Evolutionary conservation across 768 basidiomycete genomes (phyloP).

Genomic region (Tephrocybe sp.): DNA sequence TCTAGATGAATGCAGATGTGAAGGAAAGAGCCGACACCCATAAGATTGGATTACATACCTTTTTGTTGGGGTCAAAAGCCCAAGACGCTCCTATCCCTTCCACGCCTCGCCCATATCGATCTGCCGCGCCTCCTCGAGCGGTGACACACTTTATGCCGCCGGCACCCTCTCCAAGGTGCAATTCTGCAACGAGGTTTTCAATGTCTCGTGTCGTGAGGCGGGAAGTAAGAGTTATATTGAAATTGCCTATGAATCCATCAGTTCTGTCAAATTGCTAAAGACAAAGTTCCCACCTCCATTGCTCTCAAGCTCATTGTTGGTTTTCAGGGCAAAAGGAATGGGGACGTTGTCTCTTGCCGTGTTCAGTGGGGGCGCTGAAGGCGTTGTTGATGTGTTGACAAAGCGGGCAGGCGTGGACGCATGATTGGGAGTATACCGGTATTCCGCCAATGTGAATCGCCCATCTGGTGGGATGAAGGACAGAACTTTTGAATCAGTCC

Average conservation of each 20-base stretch:
- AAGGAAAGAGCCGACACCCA: not conserved
- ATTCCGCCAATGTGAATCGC: slow-evolving; percentile 80
- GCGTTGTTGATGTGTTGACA: slow-evolving; percentile 19
- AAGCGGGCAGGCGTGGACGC: slow-evolving; percentile 28
- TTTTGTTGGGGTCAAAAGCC: slow-evolving; percentile 73
- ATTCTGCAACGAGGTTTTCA: slow-evolving; percentile 69
- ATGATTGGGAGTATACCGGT: slow-evolving; percentile 61
- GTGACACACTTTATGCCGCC: slow-evolving; percentile 72
- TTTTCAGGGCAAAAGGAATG: slow-evolving; percentile 51
- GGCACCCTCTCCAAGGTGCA: slow-evolving; percentile 75
- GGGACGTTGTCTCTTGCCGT: slow-evolving; percentile 45
- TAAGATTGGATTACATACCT: slow-evolving; percentile 35
- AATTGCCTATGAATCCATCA: slow-evolving; percentile 41
- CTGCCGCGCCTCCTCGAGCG: slow-evolving; percentile 44
- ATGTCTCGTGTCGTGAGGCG: slow-evolving; percentile 62
- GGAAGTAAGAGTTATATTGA: slow-evolving; percentile 64
- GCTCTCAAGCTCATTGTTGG: slow-evolving; percentile 43
- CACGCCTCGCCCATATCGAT: slow-evolving; percentile 25
- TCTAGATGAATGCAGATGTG: slow-evolving; percentile 37
- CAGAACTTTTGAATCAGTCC: slow-evolving; percentile 71
- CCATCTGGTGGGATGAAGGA: slow-evolving; percentile 97
- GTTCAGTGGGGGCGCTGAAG: slow-evolving; percentile 19
- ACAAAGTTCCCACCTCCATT: slow-evolving; percentile 32
- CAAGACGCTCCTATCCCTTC: slow-evolving; percentile 57
- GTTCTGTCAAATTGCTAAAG: not conserved